Conservation (phyloP, 164 flowering plant species). For the Amborella trichopoda region DNA sequence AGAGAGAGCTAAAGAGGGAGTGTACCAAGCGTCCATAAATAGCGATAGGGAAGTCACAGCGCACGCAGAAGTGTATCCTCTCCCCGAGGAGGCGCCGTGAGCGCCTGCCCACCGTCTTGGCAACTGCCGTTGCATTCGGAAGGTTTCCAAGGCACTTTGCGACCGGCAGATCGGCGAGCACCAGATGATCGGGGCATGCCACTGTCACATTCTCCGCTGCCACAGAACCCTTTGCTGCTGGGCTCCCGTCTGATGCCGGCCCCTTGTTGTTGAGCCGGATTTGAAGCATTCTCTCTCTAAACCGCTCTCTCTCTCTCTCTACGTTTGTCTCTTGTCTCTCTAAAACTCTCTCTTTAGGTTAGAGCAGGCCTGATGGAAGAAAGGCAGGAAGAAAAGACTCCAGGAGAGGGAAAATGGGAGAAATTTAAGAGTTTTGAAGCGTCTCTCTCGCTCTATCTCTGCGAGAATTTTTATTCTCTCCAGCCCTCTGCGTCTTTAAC, state of each 20-base stretch:
- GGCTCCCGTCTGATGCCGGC: slow-evolving; percentile 3
- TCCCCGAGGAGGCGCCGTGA: slow-evolving; percentile 91
- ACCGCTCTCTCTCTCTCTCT: too few species aligned
- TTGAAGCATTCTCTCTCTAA: slow-evolving; percentile 98
- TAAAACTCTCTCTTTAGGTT: too few species aligned
- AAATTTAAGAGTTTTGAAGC: too few species aligned
- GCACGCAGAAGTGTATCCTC: slow-evolving; percentile 88
- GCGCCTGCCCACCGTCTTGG: slow-evolving; percentile 74
- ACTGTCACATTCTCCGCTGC: slow-evolving; percentile 67
- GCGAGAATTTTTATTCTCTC: too few species aligned
- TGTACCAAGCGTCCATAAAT: slow-evolving; percentile 91
- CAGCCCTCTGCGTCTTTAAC: too few species aligned
- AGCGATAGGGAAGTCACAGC: slow-evolving; percentile 95
- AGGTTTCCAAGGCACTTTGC: slow-evolving; percentile 78
- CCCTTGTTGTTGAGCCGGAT: slow-evolving; percentile 49
- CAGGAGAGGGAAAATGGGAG: too few species aligned
- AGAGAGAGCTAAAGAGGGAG: background rate
- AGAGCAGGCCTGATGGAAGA: too few species aligned
- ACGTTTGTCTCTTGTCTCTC: too few species aligned
- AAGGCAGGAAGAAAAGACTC: too few species aligned
- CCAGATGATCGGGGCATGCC: slow-evolving; percentile 92
- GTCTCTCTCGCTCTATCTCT: too few species aligned
- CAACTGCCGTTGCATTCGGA: slow-evolving; percentile 26
- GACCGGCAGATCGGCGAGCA: slow-evolving; percentile 91
- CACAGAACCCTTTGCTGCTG: slow-evolving; percentile 31